Percentiles rank a stretch among this genome's conserved stretches.
Conservation (phyloP, 2,329 filamentous ascomycete genomes). For the Thermomyces lanuginosus region DNA sequence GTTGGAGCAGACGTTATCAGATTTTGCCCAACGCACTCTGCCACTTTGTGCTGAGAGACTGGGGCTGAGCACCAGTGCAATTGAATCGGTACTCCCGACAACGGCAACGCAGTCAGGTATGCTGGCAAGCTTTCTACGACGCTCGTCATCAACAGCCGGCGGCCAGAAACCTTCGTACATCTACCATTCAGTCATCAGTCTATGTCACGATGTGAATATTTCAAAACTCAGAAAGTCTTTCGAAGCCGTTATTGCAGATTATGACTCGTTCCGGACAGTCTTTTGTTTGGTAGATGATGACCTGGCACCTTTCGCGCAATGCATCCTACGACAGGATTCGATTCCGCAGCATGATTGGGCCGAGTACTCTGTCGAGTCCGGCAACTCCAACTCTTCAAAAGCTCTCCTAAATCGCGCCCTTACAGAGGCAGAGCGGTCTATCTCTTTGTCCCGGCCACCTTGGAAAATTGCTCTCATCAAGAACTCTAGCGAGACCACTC, state of each 20-base stretch:
- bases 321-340: constrained; percentile 11
- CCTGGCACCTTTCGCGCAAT: constrained; percentile 21
- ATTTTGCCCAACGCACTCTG: constrained; percentile 10
- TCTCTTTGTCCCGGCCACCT: constrained; percentile 9
- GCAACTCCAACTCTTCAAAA: constrained; percentile 8
- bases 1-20: constrained; percentile 2
- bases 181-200: constrained; percentile 15
- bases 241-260: constrained; percentile 11
- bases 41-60: constrained; percentile 9
- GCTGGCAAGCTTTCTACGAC: constrained; percentile 18
- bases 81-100: constrained; percentile 17
- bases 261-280: constrained; percentile 19
- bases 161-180: constrained; percentile 14
- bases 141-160: constrained; percentile 6
- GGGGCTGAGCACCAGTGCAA: constrained; percentile 7
- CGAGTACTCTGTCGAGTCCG: constrained; percentile 5
- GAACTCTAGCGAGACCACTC: constrained; percentile 1
- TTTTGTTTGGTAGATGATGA: constrained; percentile 19
- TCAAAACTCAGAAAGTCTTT: constrained; percentile 12
- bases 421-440: constrained; percentile 9
- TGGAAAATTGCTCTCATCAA: constrained; percentile 13
- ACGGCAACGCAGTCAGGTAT: constrained; percentile 22
- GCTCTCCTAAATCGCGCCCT: constrained; percentile 9
- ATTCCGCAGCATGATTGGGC: constrained; percentile 7
- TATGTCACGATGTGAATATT: constrained; percentile 11